These are phyloP conservation scores for Cicer chorassanicum DNA, from an alignment of 306 rosid genomes.

Conservation along the genomic window DNA sequence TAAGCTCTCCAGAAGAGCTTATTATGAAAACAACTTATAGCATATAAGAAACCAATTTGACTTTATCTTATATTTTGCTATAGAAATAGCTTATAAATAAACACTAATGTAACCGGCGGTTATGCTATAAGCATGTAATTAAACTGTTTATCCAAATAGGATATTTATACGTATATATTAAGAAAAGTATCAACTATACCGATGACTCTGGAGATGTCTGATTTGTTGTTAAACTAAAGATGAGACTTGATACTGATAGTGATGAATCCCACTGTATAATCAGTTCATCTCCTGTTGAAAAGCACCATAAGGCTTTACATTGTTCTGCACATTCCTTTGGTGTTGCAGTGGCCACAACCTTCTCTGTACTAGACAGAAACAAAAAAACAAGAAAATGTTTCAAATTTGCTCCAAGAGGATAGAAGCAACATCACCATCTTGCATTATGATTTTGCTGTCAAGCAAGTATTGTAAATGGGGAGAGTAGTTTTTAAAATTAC, in stretches of 20 bases:
- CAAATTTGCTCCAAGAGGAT: constrained; percentile 34
- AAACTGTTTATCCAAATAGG: no score
- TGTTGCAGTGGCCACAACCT: constrained; percentile 83
- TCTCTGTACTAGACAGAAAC: constrained; percentile 85
- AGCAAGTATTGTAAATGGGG: constrained; percentile 16
- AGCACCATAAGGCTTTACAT: constrained; percentile 73
- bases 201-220: constrained; percentile 59
- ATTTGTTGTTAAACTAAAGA: constrained; percentile 63
- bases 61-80: no score
- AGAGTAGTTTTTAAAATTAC: background rate
- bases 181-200: constrained; percentile 52
- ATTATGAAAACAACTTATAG: no score
- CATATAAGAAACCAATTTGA: no score
- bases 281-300: constrained; percentile 85
- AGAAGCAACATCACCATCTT: constrained; percentile 19
- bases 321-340: constrained; percentile 76
- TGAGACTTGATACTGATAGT: constrained; percentile 57
- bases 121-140: no score
- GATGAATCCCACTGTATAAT: constrained; percentile 68
- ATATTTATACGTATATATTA: constrained; percentile 1
- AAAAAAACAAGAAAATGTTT: constrained; percentile 43
- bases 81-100: no score
- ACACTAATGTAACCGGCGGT: no score
- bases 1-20: no score
- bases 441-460: background rate